Conservation (phyloP, 129 eudicot genomes). For the Ambrosia trifida region DNA sequence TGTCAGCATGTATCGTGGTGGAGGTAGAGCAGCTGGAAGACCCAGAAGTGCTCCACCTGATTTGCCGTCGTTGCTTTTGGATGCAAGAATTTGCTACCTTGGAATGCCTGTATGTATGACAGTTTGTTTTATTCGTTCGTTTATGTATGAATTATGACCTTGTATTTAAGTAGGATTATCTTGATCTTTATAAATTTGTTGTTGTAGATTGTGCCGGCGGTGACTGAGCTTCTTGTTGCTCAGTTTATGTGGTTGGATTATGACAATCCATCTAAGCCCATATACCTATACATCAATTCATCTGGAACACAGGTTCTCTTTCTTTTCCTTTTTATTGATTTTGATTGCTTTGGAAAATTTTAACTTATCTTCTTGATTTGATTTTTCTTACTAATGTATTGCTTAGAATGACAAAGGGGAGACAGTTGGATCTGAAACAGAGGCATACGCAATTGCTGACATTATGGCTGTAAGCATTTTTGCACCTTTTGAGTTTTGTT, state of each 20-base stretch:
- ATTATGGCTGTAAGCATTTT: constrained; percentile 63
- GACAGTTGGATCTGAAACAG: constrained; percentile 71
- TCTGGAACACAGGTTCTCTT: constrained; percentile 76
- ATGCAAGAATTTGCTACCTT: constrained; percentile 16
- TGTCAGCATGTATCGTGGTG: constrained; percentile 69
- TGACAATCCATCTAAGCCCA: constrained; percentile 68
- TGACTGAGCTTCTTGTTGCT: constrained; percentile 85
- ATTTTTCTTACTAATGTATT: constrained; percentile 17
- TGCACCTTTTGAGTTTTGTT: background rate
- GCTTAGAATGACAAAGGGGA: constrained; percentile 62
- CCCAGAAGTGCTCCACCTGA: constrained; percentile 21
- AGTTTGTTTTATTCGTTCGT: background rate
- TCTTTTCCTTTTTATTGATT: background rate
- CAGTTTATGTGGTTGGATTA: constrained; percentile 88
- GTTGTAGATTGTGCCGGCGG: constrained; percentile 78
- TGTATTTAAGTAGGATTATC: background rate
- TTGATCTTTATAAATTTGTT: constrained; percentile 24
- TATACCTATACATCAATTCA: constrained; percentile 85
- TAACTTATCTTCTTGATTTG: constrained; percentile 3
- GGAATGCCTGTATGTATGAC: background rate
- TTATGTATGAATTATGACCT: background rate
- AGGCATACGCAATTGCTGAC: constrained; percentile 85
- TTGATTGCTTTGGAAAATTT: background rate
- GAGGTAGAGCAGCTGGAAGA: constrained; percentile 62
- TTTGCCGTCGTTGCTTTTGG: constrained; percentile 5